phyloP scores from a whole-genome alignment of 2,329 filamentous ascomycete species.

The Alternaria consortialis region DNA sequence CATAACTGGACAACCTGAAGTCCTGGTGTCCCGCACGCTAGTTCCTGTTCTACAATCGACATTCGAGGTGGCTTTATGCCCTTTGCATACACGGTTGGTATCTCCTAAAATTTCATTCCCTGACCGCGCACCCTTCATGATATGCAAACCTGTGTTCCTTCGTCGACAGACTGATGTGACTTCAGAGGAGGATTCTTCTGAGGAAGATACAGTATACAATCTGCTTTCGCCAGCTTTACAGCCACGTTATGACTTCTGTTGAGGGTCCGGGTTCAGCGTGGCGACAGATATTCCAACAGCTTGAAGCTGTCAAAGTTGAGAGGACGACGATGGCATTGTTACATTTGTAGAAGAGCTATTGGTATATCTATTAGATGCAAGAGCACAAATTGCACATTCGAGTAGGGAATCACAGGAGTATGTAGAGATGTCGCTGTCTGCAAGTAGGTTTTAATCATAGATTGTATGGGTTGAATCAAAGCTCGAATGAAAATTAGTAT shows the following conservation, averaged over 20 bases:
- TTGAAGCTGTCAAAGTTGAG: background rate
- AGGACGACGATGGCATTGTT: background rate
- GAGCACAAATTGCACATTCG: background rate
- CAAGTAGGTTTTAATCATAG: background rate
- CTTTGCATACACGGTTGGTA: background rate
- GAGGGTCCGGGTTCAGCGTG: background rate
- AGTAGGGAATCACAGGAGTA: background rate
- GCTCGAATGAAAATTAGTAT: background rate
- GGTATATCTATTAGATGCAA: background rate
- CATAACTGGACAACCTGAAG: background rate
- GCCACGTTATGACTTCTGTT: background rate
- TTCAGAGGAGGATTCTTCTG: background rate
- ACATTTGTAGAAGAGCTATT: background rate
- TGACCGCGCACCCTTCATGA: background rate
- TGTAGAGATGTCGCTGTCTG: background rate
- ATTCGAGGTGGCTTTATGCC: background rate
- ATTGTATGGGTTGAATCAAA: background rate
- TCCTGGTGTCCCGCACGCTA: background rate
- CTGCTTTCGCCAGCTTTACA: background rate
- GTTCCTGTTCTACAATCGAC: background rate
- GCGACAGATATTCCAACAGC: background rate
- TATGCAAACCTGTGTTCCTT: background rate
- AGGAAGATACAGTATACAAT: background rate
- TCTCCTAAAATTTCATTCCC: background rate
- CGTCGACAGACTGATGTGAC: background rate